These are phyloP conservation scores for Fonsecaea nubica DNA, from an alignment of 2,329 filamentous ascomycete species.

Conservation along the genomic window DNA sequence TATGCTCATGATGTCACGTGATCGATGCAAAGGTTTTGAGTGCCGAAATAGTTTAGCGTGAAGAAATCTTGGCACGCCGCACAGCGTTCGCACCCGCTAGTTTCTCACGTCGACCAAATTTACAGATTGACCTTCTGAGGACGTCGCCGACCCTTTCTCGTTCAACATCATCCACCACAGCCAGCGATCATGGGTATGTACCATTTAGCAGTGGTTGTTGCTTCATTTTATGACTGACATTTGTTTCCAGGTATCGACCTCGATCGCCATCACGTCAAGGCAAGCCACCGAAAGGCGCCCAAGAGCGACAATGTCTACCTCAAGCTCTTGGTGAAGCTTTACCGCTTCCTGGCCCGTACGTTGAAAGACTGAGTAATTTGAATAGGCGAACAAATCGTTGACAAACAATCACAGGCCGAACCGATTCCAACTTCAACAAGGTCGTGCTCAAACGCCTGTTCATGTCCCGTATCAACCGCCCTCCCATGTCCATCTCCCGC, in stretches of 20 bases:
- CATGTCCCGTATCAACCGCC: conserved; percentile 98
- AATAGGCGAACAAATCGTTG: conserved; percentile 21
- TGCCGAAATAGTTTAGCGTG: conserved; percentile 16
- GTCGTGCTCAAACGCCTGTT: conserved; percentile 95
- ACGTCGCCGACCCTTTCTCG: conserved; percentile 33
- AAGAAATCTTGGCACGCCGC: conserved; percentile 34
- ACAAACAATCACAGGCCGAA: conserved; percentile 70
- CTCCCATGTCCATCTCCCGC: conserved; percentile 91
- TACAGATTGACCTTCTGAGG: conserved; percentile 23
- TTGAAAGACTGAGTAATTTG: conserved; percentile 41
- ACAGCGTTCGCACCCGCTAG: conserved; percentile 27
- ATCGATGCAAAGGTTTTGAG: background rate
- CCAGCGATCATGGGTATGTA: conserved; percentile 41
- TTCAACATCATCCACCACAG: conserved; percentile 29
- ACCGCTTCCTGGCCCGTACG: conserved; percentile 95
- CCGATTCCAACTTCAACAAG: conserved; percentile 98
- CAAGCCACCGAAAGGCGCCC: conserved; percentile 85
- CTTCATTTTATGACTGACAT: conserved; percentile 17
- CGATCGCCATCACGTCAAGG: conserved; percentile 68
- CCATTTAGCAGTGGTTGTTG: background rate
- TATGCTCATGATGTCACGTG: background rate
- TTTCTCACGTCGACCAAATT: conserved; percentile 20
- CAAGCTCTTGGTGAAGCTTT: conserved; percentile 96
- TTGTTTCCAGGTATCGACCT: conserved; percentile 60
- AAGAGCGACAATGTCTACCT: conserved; percentile 99